Evolutionary conservation across 2,329 filamentous ascomycete genomes (phyloP).

Genomic region (Cordyceps tenuipes): DNA sequence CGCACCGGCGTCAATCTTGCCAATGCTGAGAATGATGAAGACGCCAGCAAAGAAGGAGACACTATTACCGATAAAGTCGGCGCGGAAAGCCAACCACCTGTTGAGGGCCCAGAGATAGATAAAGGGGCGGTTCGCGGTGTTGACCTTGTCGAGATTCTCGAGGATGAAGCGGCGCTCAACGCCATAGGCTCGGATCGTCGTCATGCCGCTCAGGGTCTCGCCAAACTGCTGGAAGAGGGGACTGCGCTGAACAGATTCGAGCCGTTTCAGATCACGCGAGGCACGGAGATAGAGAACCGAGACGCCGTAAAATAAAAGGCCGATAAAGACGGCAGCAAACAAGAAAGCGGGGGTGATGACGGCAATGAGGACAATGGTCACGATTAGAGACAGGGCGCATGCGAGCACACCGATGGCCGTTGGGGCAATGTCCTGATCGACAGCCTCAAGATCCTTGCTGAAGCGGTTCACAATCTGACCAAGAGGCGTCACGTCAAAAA

Average conservation of each 20-base stretch:
- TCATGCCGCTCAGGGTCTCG: constrained; percentile 88
- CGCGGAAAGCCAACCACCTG: constrained; percentile 89
- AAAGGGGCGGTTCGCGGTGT: constrained; percentile 85
- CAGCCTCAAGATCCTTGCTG: constrained; percentile 90
- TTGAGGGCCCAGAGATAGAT: constrained; percentile 96
- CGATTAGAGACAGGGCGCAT: constrained; percentile 60
- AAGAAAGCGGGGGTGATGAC: constrained; percentile 86
- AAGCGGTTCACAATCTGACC: constrained; percentile 98
- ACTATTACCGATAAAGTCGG: constrained; percentile 81
- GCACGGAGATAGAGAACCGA: constrained; percentile 83
- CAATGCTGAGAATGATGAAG: constrained; percentile 79
- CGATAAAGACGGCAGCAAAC: constrained; percentile 79
- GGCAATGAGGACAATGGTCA: constrained; percentile 82
- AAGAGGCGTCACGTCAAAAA: constrained; percentile 93
- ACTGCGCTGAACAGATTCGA: constrained; percentile 90
- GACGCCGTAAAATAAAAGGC: constrained; percentile 69
- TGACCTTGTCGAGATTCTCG: constrained; percentile 82
- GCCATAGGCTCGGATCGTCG: constrained; percentile 92
- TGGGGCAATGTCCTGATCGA: constrained; percentile 93
- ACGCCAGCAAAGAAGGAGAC: constrained; percentile 90
- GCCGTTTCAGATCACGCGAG: constrained; percentile 88
- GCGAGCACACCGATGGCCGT: constrained; percentile 70
- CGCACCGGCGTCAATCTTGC: constrained; percentile 77
- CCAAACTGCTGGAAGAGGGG: constrained; percentile 97
- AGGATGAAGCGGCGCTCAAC: constrained; percentile 89